phyloP scores from a whole-genome alignment of 768 basidiomycete genomes.

The Boletus barrowsii region DNA sequence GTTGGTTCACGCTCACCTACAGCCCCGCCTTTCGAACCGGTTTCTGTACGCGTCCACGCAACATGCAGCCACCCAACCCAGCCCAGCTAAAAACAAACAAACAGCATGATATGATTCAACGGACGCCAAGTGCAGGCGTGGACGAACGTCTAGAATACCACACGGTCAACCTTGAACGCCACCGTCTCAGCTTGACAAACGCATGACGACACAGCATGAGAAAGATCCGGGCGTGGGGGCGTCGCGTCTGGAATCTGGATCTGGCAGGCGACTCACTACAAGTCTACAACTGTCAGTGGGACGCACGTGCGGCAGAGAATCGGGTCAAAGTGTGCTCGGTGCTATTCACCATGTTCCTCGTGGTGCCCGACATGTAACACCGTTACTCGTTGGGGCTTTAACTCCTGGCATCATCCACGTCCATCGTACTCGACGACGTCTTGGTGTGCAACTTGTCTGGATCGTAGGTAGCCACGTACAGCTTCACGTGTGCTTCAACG shows the following conservation, averaged over 20 bases:
- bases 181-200: neutral
- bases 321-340: neutral
- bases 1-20: too few relatives aligned
- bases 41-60: constrained; percentile 7
- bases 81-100: neutral
- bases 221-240: constrained; percentile 7
- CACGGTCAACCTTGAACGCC: neutral
- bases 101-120: neutral
- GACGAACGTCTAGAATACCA: neutral
- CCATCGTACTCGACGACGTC: neutral
- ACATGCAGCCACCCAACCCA: neutral
- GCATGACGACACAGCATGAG: neutral
- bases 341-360: neutral
- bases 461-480: constrained; percentile 28
- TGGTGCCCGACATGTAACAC: constrained; percentile 4
- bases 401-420: constrained; percentile 7
- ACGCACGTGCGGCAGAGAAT: neutral
- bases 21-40: neutral
- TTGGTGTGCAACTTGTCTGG: neutral
- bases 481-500: constrained; percentile 36
- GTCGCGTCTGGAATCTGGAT: too few relatives aligned
- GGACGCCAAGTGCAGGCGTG: neutral
- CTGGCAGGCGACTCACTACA: too few relatives aligned
- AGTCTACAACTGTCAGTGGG: too few relatives aligned
- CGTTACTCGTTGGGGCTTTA: too few relatives aligned